These are phyloP conservation scores for Arachnopeziza araneosa DNA, from an alignment of 2,329 filamentous ascomycete species.

Conservation along the genomic window DNA sequence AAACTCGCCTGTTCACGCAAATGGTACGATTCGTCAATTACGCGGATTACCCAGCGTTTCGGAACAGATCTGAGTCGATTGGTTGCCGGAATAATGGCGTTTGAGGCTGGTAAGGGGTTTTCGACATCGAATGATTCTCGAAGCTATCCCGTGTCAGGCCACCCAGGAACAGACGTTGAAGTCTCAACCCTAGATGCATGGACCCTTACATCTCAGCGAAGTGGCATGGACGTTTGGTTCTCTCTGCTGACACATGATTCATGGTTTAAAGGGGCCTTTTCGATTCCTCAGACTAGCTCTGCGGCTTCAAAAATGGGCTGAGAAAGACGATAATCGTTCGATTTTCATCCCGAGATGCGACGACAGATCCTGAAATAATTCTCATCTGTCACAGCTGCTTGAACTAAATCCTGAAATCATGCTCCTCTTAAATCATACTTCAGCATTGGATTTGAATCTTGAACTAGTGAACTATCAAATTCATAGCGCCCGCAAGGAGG, in stretches of 20 bases:
- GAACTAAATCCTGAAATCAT: background rate
- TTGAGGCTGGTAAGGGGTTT: slow-evolving; percentile 11
- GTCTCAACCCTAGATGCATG: slow-evolving; percentile 2
- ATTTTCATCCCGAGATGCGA: background rate
- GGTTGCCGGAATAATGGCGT: slow-evolving; percentile 1
- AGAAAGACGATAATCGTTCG: slow-evolving; percentile 1
- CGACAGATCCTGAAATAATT: too few relatives aligned
- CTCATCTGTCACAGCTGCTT: background rate
- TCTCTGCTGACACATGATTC: slow-evolving; percentile 1
- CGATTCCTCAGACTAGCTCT: background rate
- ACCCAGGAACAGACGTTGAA: background rate
- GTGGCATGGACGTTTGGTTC: slow-evolving; percentile 4
- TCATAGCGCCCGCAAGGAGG: too few relatives aligned
- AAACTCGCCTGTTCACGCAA: slow-evolving; percentile 8
- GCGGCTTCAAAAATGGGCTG: slow-evolving; percentile 1
- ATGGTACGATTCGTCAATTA: slow-evolving; percentile 10
- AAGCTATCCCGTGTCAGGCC: slow-evolving; percentile 3
- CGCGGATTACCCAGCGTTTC: slow-evolving; percentile 10
- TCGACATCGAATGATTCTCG: slow-evolving; percentile 10
- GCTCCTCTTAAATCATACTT: too few relatives aligned
- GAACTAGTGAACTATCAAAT: too few relatives aligned
- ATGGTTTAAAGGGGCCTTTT: background rate
- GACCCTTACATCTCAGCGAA: background rate
- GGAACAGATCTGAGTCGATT: slow-evolving; percentile 3
- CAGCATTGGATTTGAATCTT: too few relatives aligned